A percentile compares a stretch with the other conserved stretches of the same genome.
Evolutionary conservation across 108 stramenopile species (phyloP).

Genomic region (Skeletonema grethae): DNA sequence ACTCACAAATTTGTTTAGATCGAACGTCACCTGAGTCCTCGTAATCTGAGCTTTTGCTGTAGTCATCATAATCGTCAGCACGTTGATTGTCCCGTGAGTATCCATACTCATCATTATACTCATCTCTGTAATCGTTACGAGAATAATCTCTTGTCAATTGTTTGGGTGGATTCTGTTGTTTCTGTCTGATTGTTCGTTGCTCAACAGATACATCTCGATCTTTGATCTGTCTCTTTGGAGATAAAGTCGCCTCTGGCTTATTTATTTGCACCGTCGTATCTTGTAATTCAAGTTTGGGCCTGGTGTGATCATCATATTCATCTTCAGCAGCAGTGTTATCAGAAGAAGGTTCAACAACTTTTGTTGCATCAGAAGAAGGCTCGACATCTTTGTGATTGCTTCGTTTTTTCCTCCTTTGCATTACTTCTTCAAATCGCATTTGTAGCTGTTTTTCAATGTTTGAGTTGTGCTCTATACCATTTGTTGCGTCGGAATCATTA

Average conservation of each 20-base stretch:
- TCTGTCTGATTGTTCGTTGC: background rate
- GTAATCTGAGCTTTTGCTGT: conserved; percentile 12
- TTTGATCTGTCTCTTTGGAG: background rate
- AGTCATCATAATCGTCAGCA: conserved; percentile 21
- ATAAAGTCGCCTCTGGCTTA: background rate
- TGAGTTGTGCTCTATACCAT: background rate
- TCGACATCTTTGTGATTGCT: conserved; percentile 1
- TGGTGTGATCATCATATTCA: background rate
- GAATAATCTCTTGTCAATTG: background rate
- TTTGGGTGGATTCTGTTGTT: background rate
- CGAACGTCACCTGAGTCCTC: conserved; percentile 6
- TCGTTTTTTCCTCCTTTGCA: conserved; percentile 27
- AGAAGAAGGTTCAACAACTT: conserved; percentile 1
- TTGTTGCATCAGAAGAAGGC: background rate
- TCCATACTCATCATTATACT: conserved; percentile 4
- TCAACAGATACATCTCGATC: background rate
- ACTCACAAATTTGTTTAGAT: conserved; percentile 24
- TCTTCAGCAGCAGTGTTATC: background rate
- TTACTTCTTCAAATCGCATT: conserved; percentile 33
- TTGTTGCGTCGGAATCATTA: background rate
- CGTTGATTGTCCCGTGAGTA: background rate
- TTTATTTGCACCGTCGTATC: background rate
- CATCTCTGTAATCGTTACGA: conserved; percentile 5
- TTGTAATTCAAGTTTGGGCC: background rate
- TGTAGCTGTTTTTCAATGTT: conserved; percentile 4